Conservation (phyloP, 305 asterid genomes). For the Fraxinus sp. region DNA sequence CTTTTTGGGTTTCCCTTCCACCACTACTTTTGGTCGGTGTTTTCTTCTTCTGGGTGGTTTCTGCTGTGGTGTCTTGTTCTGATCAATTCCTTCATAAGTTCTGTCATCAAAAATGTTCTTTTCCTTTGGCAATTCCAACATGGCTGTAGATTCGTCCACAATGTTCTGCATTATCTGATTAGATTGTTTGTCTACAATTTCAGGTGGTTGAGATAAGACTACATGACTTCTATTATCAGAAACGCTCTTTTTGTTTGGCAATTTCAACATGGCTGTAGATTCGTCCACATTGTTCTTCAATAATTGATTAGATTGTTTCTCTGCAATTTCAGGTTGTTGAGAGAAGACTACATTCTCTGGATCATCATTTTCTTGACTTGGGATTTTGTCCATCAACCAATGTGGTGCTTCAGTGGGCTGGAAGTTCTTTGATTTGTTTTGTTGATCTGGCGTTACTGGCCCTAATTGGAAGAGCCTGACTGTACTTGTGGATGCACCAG, state of each 20-base stretch:
- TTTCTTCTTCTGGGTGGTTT: conserved; percentile 69
- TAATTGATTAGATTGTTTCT: conserved; percentile 33
- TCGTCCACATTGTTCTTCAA: conserved; percentile 29
- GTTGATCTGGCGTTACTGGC: conserved; percentile 62
- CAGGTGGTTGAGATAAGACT: conserved; percentile 27
- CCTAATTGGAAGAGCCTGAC: conserved; percentile 38
- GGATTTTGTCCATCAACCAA: conserved; percentile 29
- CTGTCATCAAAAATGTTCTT: conserved; percentile 31
- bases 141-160: conserved; percentile 31
- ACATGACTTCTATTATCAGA: conserved; percentile 36
- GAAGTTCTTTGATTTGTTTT: conserved; percentile 37
- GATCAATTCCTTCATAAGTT: conserved; percentile 51
- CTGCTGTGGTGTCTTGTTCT: conserved; percentile 66
- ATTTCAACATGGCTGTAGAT: conserved; percentile 10
- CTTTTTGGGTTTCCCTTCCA: conserved; percentile 70
- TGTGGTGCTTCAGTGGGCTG: conserved; percentile 39
- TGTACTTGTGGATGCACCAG: conserved; percentile 41
- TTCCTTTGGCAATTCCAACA: conserved; percentile 33
- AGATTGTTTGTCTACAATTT: conserved; percentile 33
- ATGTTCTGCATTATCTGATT: conserved; percentile 31
- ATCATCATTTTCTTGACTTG: conserved; percentile 35
- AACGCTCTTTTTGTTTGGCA: conserved; percentile 31
- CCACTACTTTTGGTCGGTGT: conserved; percentile 82
- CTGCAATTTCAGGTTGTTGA: conserved; percentile 34
- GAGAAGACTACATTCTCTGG: conserved; percentile 30